A percentile compares a stretch with the other conserved stretches of the same genome.
Evolutionary conservation across 1,284 basidiomycete species (phyloP).

Genomic region (Moesziomyces antarcticus): DNA sequence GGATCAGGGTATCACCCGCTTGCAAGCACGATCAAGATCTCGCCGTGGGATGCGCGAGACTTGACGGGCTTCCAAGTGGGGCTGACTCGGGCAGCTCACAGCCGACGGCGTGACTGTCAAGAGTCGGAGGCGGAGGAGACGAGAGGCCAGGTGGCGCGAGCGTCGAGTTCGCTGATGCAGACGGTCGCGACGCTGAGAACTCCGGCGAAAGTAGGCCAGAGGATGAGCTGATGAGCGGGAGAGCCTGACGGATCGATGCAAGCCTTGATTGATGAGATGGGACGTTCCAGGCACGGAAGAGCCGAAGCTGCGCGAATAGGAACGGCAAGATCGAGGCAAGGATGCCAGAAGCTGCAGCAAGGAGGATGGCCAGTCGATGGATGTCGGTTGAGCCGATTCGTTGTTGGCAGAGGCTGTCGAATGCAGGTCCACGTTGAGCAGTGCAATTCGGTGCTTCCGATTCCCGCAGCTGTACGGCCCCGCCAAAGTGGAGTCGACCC

Average conservation of each 20-base stretch:
- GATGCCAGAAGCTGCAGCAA: background rate
- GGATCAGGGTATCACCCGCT: conserved; percentile 44
- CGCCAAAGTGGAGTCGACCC: conserved; percentile 21
- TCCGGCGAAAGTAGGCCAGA: too few relatives aligned
- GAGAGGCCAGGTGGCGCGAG: background rate
- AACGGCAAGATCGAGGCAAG: too few relatives aligned
- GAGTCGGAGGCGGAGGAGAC: conserved; percentile 1
- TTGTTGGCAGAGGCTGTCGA: background rate
- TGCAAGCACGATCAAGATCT: conserved; percentile 27
- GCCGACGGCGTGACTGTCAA: conserved; percentile 5
- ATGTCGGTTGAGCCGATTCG: background rate
- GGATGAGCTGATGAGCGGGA: too few relatives aligned
- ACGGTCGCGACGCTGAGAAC: too few relatives aligned
- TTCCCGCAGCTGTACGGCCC: background rate
- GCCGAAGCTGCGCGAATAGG: too few relatives aligned
- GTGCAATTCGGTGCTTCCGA: background rate
- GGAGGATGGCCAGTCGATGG: background rate
- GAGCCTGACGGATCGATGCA: too few relatives aligned
- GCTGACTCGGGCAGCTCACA: conserved; percentile 20
- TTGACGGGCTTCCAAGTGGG: conserved; percentile 42
- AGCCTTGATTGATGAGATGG: too few relatives aligned
- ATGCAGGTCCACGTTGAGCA: background rate
- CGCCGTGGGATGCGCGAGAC: conserved; percentile 19
- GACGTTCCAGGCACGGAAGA: too few relatives aligned
- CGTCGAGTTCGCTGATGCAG: too few relatives aligned